These are phyloP conservation scores for Aspergillus texensis DNA, from an alignment of 2,329 filamentous ascomycete species.

Conservation along the genomic window DNA sequence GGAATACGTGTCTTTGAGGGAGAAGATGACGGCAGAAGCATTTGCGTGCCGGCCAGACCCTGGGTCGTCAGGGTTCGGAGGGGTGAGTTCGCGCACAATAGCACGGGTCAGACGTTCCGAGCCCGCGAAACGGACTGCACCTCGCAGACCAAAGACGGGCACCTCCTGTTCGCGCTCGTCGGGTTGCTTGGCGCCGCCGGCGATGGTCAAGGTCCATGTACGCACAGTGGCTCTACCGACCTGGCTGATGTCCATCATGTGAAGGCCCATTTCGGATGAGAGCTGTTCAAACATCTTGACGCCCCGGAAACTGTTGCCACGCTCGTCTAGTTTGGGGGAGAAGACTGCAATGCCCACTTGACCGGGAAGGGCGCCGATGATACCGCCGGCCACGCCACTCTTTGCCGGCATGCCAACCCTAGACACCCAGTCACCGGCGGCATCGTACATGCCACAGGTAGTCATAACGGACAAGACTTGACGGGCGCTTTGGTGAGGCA, in stretches of 20 bases:
- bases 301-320: neutral
- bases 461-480: neutral
- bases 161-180: neutral
- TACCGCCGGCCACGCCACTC: neutral
- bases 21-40: neutral
- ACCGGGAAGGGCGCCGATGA: neutral
- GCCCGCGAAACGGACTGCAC: neutral
- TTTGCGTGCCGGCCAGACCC: neutral
- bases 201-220: neutral
- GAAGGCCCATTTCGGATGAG: neutral
- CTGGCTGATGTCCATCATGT: neutral
- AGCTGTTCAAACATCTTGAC: neutral
- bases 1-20: neutral
- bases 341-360: neutral
- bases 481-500: neutral
- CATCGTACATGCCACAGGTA: neutral
- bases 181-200: neutral
- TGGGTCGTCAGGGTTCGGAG: neutral
- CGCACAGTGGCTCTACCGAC: neutral
- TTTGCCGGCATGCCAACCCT: neutral
- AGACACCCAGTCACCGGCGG: neutral
- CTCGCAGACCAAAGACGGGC: neutral
- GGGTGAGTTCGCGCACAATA: neutral
- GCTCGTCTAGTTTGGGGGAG: neutral
- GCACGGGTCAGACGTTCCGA: neutral